A percentile compares a stretch with the other conserved stretches of the same genome.
Conservation (phyloP, 2,329 filamentous ascomycete species). For the Pezicula neosporulosa region DNA sequence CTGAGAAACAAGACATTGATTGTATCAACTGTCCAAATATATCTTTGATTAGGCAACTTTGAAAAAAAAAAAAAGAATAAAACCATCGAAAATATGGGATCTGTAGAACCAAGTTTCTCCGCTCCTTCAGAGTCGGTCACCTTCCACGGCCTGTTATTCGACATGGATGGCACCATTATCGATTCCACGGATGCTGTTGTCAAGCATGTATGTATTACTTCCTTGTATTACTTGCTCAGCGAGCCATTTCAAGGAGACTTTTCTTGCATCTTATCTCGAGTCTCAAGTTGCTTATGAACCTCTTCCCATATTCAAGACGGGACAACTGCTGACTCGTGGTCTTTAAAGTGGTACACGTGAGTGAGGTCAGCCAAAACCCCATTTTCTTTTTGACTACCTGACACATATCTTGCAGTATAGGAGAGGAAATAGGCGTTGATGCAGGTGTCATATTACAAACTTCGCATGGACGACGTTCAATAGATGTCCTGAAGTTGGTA, state of each 20-base stretch:
- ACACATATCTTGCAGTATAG: constrained; percentile 51
- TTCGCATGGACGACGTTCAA: constrained; percentile 85
- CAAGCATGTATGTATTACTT: constrained; percentile 47
- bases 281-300: too few relatives aligned
- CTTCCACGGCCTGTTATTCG: constrained; percentile 36
- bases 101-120: neutral
- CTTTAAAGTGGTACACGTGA: constrained; percentile 51
- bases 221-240: too few relatives aligned
- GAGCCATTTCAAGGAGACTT: too few relatives aligned
- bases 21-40: neutral
- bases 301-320: too few relatives aligned
- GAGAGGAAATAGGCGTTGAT: constrained; percentile 77
- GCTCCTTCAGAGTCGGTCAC: neutral
- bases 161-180: constrained; percentile 82
- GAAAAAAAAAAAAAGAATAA: neutral
- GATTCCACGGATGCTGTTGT: constrained; percentile 75
- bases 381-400: neutral
- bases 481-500: constrained; percentile 78
- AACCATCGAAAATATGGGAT: neutral
- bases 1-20: too few relatives aligned
- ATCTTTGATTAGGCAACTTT: neutral
- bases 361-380: neutral
- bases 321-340: too few relatives aligned
- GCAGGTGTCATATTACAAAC: constrained; percentile 83
- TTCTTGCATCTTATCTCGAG: too few relatives aligned